Conservation (phyloP, 1,139 yeast genomes). For the Keqinozyma sinolaborantium region DNA sequence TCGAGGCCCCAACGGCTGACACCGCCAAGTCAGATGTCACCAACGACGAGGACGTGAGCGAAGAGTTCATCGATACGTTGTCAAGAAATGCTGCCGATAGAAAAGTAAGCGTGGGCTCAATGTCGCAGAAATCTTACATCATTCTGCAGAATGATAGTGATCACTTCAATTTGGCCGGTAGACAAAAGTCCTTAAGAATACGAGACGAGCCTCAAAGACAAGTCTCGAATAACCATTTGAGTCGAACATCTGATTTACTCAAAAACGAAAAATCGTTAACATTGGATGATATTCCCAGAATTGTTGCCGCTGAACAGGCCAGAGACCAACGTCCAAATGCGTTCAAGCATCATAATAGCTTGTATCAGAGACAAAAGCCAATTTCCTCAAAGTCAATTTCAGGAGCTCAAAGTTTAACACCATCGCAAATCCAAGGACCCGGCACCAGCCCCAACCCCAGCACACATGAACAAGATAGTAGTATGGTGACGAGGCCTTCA, state of each 20-base stretch:
- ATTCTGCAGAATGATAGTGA: constrained; percentile 27
- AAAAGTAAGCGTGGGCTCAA: constrained; percentile 11
- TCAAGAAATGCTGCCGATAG: constrained; percentile 4
- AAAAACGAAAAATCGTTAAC: constrained; percentile 84
- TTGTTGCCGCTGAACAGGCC: constrained; percentile 96
- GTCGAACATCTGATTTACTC: constrained; percentile 62
- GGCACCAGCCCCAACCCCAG: neutral
- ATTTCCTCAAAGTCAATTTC: constrained; percentile 8
- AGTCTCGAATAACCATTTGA: constrained; percentile 31
- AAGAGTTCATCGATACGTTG: constrained; percentile 14
- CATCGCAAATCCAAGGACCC: neutral
- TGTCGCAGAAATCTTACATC: constrained; percentile 16
- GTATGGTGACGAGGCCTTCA: constrained; percentile 2
- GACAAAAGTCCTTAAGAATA: constrained; percentile 33
- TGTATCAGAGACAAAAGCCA: constrained; percentile 39
- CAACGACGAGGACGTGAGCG: constrained; percentile 12
- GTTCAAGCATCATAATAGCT: constrained; percentile 61
- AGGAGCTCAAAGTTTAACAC: neutral
- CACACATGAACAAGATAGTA: neutral
- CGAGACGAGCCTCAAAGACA: constrained; percentile 43
- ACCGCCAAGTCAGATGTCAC: constrained; percentile 15
- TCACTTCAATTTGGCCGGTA: constrained; percentile 24
- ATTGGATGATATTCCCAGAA: constrained; percentile 92
- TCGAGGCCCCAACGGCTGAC: constrained; percentile 57
- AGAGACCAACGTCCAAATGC: constrained; percentile 88